Conservation (phyloP, 345 rosid genomes). For the Trapa bicornis region DNA sequence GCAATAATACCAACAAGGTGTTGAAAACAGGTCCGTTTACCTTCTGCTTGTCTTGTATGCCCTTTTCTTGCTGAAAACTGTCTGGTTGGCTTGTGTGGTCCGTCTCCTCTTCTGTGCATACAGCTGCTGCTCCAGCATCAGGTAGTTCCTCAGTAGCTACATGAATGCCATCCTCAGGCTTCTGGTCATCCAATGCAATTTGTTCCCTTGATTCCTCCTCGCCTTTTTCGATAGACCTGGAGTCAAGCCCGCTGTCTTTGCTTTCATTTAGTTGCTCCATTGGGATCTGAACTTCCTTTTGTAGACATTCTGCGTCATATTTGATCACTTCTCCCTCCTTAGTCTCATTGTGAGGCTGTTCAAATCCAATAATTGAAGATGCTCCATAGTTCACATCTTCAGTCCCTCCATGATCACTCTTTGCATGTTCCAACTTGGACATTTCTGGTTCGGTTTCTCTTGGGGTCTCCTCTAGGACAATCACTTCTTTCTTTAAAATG, state of each 20-base stretch:
- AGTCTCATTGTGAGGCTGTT: background rate
- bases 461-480: too few relatives aligned
- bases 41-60: slow-evolving; percentile 10
- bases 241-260: background rate
- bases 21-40: background rate
- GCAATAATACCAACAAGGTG: background rate
- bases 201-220: background rate
- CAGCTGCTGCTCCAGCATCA: slow-evolving; percentile 3
- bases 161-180: background rate
- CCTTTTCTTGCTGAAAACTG: slow-evolving; percentile 4
- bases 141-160: background rate
- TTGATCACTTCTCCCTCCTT: slow-evolving; percentile 2
- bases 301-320: background rate
- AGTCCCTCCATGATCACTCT: too few relatives aligned
- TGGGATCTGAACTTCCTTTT: slow-evolving; percentile 4
- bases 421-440: too few relatives aligned
- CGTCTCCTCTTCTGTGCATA: slow-evolving; percentile 5
- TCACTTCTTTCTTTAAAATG: too few relatives aligned
- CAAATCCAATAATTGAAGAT: too few relatives aligned
- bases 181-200: background rate
- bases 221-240: too few relatives aligned
- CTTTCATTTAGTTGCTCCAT: background rate
- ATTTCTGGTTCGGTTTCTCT: too few relatives aligned
- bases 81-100: slow-evolving; percentile 7
- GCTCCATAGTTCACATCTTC: too few relatives aligned